Evolutionary conservation across 2,329 filamentous ascomycete species (phyloP), one percentile per base, ranked within the genome.

Genomic region (Scedosporium apiospermum): DNA sequence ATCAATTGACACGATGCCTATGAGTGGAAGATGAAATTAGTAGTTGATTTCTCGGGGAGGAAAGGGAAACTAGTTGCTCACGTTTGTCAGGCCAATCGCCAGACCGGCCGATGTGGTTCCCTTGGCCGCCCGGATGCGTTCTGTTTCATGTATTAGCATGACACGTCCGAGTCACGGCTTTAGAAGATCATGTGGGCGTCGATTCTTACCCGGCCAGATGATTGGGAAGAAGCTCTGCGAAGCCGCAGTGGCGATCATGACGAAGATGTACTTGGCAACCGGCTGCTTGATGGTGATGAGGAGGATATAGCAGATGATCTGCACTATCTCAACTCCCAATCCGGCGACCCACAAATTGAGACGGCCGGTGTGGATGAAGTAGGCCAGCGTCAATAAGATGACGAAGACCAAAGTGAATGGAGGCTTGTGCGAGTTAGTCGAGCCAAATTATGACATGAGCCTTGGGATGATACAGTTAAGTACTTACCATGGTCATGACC

Each of bases 221-320:
- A 76, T 72, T 1, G 75, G 71, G 62, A 74, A 74, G 63, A 77
- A 75, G 6, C 71, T 73, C 30, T 73, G 71, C 0, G 73, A 73
- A 4, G 72, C 74, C 0, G 74, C 72, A 2, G 73, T 74, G 3
- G 75, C 75, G 26, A 76, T 68, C 63, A 72, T 75, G n/a, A 76
- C 71, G 57, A 77, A 73, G 12, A 76, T 66, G 63, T 77, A 75
- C 59, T 74, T 76, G 0, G 71, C 75, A 1, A 74, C 46, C 64
- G 67, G 63, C 14, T 72, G 68, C 27, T 71, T 68, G 46, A 76
- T 69, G 1, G 71, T 73, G 61, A 77, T 73, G 38, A 77, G 69
- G 3, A 76, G 65, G 57, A 77, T 71, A 60, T 76, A 77, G 65
- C 74, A 76, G 30, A 74, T 65, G 7, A 74, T 73, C 60, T 73